Evolutionary conservation across 331 rosid species (phyloP).

Genomic region (Acacia concinna): DNA sequence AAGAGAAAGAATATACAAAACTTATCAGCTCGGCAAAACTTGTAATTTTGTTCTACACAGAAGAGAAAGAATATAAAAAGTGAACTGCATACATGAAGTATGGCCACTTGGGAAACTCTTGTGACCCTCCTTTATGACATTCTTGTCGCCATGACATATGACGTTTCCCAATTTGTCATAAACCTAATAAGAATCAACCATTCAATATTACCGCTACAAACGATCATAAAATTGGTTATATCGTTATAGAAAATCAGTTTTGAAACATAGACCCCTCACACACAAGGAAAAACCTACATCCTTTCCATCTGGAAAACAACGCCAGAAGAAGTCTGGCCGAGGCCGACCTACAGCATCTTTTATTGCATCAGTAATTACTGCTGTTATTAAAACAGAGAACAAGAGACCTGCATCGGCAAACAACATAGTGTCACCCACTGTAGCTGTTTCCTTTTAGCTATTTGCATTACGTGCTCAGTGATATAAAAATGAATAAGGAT

Average conservation of each 20-base stretch:
- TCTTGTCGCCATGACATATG: conserved; percentile 66
- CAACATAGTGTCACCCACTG: conserved; percentile 27
- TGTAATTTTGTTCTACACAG: neutral
- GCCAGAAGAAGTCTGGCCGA: conserved; percentile 95
- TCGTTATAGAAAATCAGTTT: neutral
- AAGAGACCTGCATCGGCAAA: conserved; percentile 60
- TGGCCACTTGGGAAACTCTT: conserved; percentile 97
- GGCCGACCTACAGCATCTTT: conserved; percentile 92
- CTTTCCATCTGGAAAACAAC: conserved; percentile 96
- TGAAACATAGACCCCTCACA: neutral
- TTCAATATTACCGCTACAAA: neutral
- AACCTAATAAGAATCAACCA: conserved; percentile 48
- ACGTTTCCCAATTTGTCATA: conserved; percentile 75
- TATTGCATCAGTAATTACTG: conserved; percentile 69
- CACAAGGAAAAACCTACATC: conserved; percentile 56
- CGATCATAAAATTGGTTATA: conserved; percentile 1
- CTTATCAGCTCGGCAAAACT: conserved; percentile 4
- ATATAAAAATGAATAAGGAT: neutral
- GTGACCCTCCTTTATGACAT: conserved; percentile 76
- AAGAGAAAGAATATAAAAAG: conserved; percentile 4
- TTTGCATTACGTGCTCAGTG: conserved; percentile 7
- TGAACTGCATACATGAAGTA: conserved; percentile 65
- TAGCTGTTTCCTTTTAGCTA: conserved; percentile 7
- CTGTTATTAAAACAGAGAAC: conserved; percentile 70
- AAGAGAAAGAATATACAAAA: conserved; percentile 1